Percentiles rank a stretch among this genome's conserved stretches.
phyloP scores from a whole-genome alignment of 805 yeast species.

The Soucietia sequanensis region DNA sequence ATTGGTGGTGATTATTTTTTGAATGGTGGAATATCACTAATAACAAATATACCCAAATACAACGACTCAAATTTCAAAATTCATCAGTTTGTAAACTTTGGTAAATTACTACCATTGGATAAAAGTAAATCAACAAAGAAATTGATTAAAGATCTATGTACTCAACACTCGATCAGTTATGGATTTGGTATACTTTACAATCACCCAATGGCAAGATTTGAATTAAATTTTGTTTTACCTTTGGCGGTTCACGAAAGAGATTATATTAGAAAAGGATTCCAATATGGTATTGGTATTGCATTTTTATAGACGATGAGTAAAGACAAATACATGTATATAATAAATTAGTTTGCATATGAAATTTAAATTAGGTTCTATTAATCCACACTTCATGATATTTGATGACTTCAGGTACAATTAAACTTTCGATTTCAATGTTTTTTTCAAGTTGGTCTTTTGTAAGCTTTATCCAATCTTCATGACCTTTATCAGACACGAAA shows the following conservation, averaged over 20 bases:
- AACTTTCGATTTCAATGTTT: constrained; percentile 67
- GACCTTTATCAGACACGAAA: constrained; percentile 59
- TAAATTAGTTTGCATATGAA: neutral
- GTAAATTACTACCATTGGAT: constrained; percentile 37
- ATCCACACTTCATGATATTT: constrained; percentile 66
- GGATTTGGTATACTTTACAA: constrained; percentile 54
- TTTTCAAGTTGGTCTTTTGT: constrained; percentile 36
- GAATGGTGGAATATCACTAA: constrained; percentile 45
- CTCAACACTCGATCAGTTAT: constrained; percentile 33
- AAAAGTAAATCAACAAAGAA: constrained; percentile 6
- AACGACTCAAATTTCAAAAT: constrained; percentile 46
- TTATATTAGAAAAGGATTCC: constrained; percentile 50
- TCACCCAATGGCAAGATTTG: constrained; percentile 60
- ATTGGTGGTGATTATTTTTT: constrained; percentile 53
- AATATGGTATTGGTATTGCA: constrained; percentile 60
- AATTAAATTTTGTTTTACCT: constrained; percentile 55
- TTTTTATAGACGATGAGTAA: constrained; percentile 37
- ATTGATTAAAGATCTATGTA: constrained; percentile 5
- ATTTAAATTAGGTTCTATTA: constrained; percentile 8
- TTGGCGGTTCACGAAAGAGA: constrained; percentile 45
- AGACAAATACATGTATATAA: constrained; percentile 1
- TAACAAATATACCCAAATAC: constrained; percentile 43
- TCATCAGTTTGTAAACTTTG: constrained; percentile 49
- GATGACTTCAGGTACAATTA: constrained; percentile 78
- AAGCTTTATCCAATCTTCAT: constrained; percentile 51